Base-by-base conservation (phyloP, 768 basidiomycete species). In the Coprinopsis strossmayeri region DNA sequence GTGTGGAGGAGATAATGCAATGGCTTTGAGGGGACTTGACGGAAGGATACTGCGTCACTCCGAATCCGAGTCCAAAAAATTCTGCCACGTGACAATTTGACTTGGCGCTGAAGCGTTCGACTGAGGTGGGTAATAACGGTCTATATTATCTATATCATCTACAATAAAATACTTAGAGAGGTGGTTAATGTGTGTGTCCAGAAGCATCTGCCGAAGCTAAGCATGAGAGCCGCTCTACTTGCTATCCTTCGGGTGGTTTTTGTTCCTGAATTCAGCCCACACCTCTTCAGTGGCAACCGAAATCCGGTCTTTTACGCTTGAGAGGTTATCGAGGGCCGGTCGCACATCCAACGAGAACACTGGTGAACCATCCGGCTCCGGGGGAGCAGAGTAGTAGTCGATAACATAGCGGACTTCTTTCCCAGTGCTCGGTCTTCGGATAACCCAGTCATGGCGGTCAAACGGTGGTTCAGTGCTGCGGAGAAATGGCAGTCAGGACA, bases 401-500 rank as follows among this genome's bases (percentile, higher is more conserved):
- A 99, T 98, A 40, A 99, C 88, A 66, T 99, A 95, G 61, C 91
- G 87, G 45, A 91, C 84, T 65, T 91, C 87, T 56, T 88, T 79
- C 15, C 87, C 83, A 1, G 85, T 83, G 34, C 71, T 70, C 26
- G 84, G 82, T 45, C 95, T 83, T 25, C 86, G 86, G 46, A 99
- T 77, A 45, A 96, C 68, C 96, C 96, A 99, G 69, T 99, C 96
- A 63, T 99, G 96, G 5, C 96, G 84, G 62, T 99, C 96, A 61
- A 99, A 98, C 0, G 95, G 96, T 3, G 91, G 89, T 60, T 92
- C 87, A 34, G 82, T 73, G 67, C 94, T 98, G 59, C 11, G 46
- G 40, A 41, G 43, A 34, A 23, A 4, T 3, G 13, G 17, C 34
- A 34, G 45, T 34, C 10, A 28, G 10, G 27, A 25, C 41, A 32